Evolutionary conservation across 2,329 filamentous ascomycete genomes (phyloP).

Genomic region (Colletotrichum sp.): DNA sequence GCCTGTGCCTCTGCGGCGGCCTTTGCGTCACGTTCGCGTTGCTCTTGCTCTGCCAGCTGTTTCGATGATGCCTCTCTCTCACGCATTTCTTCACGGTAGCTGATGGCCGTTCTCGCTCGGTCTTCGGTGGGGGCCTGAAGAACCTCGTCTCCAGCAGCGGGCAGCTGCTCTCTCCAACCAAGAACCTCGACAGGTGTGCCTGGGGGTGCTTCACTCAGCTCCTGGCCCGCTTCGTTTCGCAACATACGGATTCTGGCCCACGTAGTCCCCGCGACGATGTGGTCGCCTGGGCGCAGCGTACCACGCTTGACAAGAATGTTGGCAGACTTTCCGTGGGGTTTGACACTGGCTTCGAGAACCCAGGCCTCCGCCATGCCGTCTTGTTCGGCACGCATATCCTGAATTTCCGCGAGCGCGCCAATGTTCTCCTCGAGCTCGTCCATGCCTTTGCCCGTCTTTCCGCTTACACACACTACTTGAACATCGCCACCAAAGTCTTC

Average conservation of each 20-base stretch:
- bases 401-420: slow-evolving; percentile 82
- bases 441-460: slow-evolving; percentile 94
- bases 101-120: slow-evolving; percentile 77
- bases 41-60: slow-evolving; percentile 78
- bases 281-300: slow-evolving; percentile 79
- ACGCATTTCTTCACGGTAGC: slow-evolving; percentile 74
- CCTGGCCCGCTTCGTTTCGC: slow-evolving; percentile 81
- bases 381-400: slow-evolving; percentile 84
- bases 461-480: slow-evolving; percentile 89
- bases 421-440: slow-evolving; percentile 90
- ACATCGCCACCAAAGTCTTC: slow-evolving; percentile 96
- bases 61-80: slow-evolving; percentile 79
- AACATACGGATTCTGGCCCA: slow-evolving; percentile 88
- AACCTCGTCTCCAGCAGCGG: slow-evolving; percentile 84
- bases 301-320: slow-evolving; percentile 89
- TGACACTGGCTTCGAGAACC: slow-evolving; percentile 91
- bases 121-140: slow-evolving; percentile 82
- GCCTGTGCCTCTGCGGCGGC: slow-evolving; percentile 43
- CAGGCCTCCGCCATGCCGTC: slow-evolving; percentile 87
- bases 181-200: slow-evolving; percentile 92
- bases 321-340: slow-evolving; percentile 82
- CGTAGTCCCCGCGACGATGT: slow-evolving; percentile 85
- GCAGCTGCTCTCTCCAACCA: slow-evolving; percentile 87
- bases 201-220: slow-evolving; percentile 76
- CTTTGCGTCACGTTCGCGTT: slow-evolving; percentile 60